Base-by-base conservation (phyloP, 2,329 filamentous ascomycete genomes). In the Trichoderma citrinoviride region DNA sequence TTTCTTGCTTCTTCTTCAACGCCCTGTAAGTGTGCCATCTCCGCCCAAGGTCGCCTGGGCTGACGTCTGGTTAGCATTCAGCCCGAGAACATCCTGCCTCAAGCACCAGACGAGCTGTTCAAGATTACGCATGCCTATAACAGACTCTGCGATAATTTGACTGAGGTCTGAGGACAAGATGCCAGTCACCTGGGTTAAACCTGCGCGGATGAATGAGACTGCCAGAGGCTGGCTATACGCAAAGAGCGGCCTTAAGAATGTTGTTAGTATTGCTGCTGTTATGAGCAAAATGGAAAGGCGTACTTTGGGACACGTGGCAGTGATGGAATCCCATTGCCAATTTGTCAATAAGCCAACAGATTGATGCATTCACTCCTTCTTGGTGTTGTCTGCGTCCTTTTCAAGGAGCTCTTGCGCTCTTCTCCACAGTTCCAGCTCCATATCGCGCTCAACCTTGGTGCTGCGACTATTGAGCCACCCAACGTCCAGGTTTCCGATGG, bases 381-480 rank as follows among this genome's bases (percentile, higher is more conserved):
- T 71, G 7, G 68, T 50, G 17, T 71, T 70, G 3, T 67, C 68
- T 19, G 67, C 67, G n/a, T 74, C 68, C 64, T 72, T 74, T 66
- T 79, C 74, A 50, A 81, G 67, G 27, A 79, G 73, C 12, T 70
- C 72, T 63, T 74, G 76, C 15, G 77, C 77, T 61, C 76, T 77
- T 6, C 67, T 82, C 87, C 94, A 90, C 50, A 96, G 79, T 77
- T 97, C 92, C 2, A 86, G 85, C 73, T 96, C 92, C 83, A 94
- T 95, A 68, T 92, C 90, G 71, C 88, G 86, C 64, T 91, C 91
- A 23, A 96, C 90, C 68, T 89, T 89, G 68, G 91, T 90, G 67
- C 91, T 92, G 65, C 92, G 85, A 71, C 91, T 93, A 74, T 97
- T 98, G 71, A 98, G 78, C 86, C 91, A 94, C 37, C 93, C 93